phyloP scores from a whole-genome alignment of 441 rosid genomes.

The Daphne laureola region DNA sequence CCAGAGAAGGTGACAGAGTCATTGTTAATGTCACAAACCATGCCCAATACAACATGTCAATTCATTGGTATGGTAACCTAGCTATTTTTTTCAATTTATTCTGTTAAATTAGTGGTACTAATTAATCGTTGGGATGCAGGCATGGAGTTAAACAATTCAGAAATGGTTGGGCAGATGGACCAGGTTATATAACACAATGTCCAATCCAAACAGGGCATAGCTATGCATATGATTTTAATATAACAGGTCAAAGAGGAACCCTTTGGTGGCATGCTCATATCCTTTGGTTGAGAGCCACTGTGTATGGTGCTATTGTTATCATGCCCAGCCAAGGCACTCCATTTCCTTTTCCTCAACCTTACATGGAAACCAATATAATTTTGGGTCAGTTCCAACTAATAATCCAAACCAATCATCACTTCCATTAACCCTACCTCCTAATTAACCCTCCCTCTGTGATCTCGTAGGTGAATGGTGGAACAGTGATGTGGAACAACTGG shows the following conservation, averaged over 20 bases:
- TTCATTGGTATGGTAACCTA: conserved; percentile 15
- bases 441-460: background rate
- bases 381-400: conserved; percentile 17
- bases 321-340: conserved; percentile 30
- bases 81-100: too few relatives aligned
- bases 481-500: conserved; percentile 26
- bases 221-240: conserved; percentile 42
- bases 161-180: conserved; percentile 45
- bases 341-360: conserved; percentile 30
- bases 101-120: too few relatives aligned
- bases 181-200: conserved; percentile 50
- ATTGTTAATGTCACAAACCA: conserved; percentile 13
- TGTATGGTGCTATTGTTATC: conserved; percentile 33
- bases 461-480: conserved; percentile 37
- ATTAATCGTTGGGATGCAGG: too few relatives aligned
- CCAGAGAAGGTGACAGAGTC: conserved; percentile 18
- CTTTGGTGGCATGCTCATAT: conserved; percentile 43
- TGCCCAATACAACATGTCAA: conserved; percentile 18
- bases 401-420: background rate
- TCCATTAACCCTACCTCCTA: background rate
- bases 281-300: conserved; percentile 37
- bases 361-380: conserved; percentile 21
- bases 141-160: conserved; percentile 33
- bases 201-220: conserved; percentile 50
- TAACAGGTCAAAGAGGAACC: conserved; percentile 59